These are phyloP conservation scores for Fraxinus baroniana DNA, from an alignment of 305 asterid genomes.

Conservation along the genomic window DNA sequence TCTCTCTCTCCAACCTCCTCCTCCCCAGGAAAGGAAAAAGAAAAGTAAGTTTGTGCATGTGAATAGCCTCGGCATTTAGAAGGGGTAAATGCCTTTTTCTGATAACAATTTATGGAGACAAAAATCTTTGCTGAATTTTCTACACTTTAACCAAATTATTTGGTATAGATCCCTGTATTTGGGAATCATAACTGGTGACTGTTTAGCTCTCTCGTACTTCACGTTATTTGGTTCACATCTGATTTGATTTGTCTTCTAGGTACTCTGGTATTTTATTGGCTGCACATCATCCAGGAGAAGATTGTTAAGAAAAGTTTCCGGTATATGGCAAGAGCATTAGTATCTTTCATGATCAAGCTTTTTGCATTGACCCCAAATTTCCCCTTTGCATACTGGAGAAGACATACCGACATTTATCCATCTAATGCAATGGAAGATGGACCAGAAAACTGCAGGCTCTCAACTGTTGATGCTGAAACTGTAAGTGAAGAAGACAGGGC, in stretches of 20 bases:
- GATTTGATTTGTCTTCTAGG: constrained; percentile 41
- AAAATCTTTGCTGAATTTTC: background rate
- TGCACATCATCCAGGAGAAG: constrained; percentile 58
- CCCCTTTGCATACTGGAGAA: constrained; percentile 52
- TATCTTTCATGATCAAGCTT: constrained; percentile 46
- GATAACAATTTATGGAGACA: constrained; percentile 2
- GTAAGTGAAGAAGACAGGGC: constrained; percentile 22
- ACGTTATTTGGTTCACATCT: background rate
- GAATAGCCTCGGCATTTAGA: constrained; percentile 3
- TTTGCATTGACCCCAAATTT: constrained; percentile 43
- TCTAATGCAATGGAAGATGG: constrained; percentile 47
- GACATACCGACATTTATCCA: constrained; percentile 47
- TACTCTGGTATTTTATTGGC: constrained; percentile 45
- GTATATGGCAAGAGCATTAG: constrained; percentile 51
- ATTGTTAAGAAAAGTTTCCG: constrained; percentile 54
- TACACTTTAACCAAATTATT: background rate
- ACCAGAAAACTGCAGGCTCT: constrained; percentile 28
- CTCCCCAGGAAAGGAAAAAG: background rate
- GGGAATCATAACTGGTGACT: constrained; percentile 6
- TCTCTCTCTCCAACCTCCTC: background rate
- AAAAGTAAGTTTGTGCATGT: background rate
- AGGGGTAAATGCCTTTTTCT: background rate
- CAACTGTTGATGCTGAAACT: constrained; percentile 38
- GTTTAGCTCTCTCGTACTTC: background rate
- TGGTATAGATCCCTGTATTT: background rate